These are phyloP conservation scores for Globisporangium sylvaticum DNA, from an alignment of 352 stramenopile species.

Conservation along the genomic window DNA sequence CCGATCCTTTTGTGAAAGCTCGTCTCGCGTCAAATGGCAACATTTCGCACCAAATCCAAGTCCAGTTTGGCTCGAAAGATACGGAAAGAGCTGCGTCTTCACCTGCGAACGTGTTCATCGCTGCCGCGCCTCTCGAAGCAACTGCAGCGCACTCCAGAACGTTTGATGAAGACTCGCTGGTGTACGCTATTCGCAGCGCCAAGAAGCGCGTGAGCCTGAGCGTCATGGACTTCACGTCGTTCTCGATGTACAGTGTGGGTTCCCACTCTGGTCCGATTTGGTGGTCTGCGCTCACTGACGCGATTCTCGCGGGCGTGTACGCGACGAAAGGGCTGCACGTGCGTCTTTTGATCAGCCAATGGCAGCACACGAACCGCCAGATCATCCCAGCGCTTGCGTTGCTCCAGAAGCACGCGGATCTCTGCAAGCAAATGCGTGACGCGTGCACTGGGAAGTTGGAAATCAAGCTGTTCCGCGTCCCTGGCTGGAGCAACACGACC, in stretches of 20 bases:
- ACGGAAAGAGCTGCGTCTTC: background rate
- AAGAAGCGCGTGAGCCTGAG: conserved; percentile 55
- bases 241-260: conserved; percentile 51
- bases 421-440: conserved; percentile 36
- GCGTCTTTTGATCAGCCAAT: conserved; percentile 73
- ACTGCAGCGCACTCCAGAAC: conserved; percentile 42
- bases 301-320: conserved; percentile 52
- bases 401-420: conserved; percentile 41
- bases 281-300: conserved; percentile 65
- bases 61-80: conserved; percentile 13
- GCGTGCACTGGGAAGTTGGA: conserved; percentile 52
- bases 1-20: conserved; percentile 49
- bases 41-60: conserved; percentile 49
- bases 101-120: conserved; percentile 45
- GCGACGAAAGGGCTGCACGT: conserved; percentile 46
- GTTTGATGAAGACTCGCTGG: conserved; percentile 68
- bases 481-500: conserved; percentile 71
- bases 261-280: conserved; percentile 47
- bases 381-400: conserved; percentile 49
- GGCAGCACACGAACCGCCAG: conserved; percentile 57
- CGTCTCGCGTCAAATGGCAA: conserved; percentile 42
- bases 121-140: conserved; percentile 56
- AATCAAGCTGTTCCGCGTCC: conserved; percentile 71
- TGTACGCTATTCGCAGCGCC: conserved; percentile 69
- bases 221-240: conserved; percentile 82